These are phyloP conservation scores for Conticribra weissflogii DNA, from an alignment of 108 stramenopile genomes.

Conservation along the genomic window DNA sequence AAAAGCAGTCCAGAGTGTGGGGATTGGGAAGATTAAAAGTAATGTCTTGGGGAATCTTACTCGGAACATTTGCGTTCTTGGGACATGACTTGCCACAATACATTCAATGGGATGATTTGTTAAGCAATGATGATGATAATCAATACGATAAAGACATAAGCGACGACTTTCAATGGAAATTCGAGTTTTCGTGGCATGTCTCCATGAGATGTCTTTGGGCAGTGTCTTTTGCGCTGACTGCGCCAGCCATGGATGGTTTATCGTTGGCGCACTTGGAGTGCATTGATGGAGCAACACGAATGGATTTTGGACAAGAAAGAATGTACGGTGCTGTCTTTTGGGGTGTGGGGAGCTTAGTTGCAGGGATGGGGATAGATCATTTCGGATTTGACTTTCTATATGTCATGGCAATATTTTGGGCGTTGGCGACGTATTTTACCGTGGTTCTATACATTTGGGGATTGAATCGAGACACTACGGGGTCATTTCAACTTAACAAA, in stretches of 20 bases:
- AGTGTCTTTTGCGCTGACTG: slow-evolving; percentile 29
- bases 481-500: slow-evolving; percentile 17
- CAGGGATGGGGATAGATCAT: slow-evolving; percentile 52
- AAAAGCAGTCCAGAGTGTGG: slow-evolving; percentile 33
- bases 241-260: slow-evolving; percentile 65
- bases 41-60: slow-evolving; percentile 30
- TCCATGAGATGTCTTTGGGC: slow-evolving; percentile 44
- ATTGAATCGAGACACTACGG: slow-evolving; percentile 39
- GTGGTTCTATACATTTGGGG: slow-evolving; percentile 32
- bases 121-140: slow-evolving; percentile 1
- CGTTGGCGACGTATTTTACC: slow-evolving; percentile 25
- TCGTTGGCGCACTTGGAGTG: slow-evolving; percentile 51
- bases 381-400: slow-evolving; percentile 54
- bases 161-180: slow-evolving; percentile 16
- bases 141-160: neutral
- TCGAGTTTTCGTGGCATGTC: slow-evolving; percentile 43
- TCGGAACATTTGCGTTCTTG: slow-evolving; percentile 52
- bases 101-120: slow-evolving; percentile 7
- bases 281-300: slow-evolving; percentile 25
- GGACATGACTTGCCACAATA: slow-evolving; percentile 43
- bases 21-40: slow-evolving; percentile 49
- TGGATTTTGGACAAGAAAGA: slow-evolving; percentile 29
- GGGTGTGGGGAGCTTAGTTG: slow-evolving; percentile 52
- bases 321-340: slow-evolving; percentile 64
- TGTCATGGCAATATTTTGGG: slow-evolving; percentile 32